Evolutionary conservation across 2,329 filamentous ascomycete species (phyloP), one percentile per base, ranked within the genome.

Genomic region (Botrytis tulipae): DNA sequence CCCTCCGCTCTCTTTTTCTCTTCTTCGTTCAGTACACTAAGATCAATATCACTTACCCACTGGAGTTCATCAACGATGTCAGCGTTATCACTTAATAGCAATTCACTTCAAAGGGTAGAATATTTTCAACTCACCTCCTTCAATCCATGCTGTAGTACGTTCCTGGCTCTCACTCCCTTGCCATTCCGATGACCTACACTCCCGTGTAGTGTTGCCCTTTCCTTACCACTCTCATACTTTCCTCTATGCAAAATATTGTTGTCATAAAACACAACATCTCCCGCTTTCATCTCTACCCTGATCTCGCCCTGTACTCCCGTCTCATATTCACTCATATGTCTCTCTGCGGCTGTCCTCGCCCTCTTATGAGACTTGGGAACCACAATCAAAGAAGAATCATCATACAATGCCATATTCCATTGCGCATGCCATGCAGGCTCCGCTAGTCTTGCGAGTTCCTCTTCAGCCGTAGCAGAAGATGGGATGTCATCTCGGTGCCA

Each of bases 401-500:
- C 88, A 80, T 90, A 94, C 12, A 97, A 85, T 12, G 94, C 91
- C 61, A 97, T 85, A 81, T 97, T 97, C 88, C 93, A 97, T 84
- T 97, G 94, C 54, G 93, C 91, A 78, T 96, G 93, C 78, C 87
- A 89, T 73, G 91, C 89, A 0, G 89, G 87, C 75, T 87, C 83
- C 1, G 81, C 80, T 70, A 97, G 83, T 42, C 91, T 83, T 62
- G 82, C 83, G 60, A 88, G 79, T 82, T 97, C 94, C 79, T 95
- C 90, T 32, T 91, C 90, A 0, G 88, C 80, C 0, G 85, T 86
- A 0, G 90, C 92, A 0, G 86, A 85, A n/a, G 90, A 86, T 4
- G 90, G 85, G 65, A 97, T 91, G 80, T 97, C 93, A 80, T 97
- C 94, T 46, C 94, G 86, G 81, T 97, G 94, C 94, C 94, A 97